Percentiles rank a stretch among this genome's conserved stretches.
Conservation (phyloP, 176 grass and related monocot genomes). For the Oryza glumipatula region DNA sequence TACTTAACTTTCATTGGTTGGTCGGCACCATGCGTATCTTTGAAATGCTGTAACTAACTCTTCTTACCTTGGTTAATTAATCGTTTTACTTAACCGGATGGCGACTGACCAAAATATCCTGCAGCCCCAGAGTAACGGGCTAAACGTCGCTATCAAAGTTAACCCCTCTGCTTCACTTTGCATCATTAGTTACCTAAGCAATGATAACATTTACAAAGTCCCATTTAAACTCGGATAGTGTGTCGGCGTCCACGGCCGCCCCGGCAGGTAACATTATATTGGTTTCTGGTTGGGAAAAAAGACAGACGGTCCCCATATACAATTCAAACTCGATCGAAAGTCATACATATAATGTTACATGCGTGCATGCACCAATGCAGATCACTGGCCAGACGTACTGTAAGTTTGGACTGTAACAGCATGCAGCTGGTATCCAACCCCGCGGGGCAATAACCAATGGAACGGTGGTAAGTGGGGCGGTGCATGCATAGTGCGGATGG, state of each 20-base stretch:
- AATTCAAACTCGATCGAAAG: not conserved
- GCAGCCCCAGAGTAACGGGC: not conserved
- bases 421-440: too few species aligned
- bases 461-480: slow-evolving; percentile 44
- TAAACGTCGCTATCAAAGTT: slow-evolving; percentile 7
- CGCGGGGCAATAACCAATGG: too few species aligned
- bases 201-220: not conserved
- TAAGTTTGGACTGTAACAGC: too few species aligned
- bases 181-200: slow-evolving; percentile 29
- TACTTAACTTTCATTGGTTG: slow-evolving; percentile 26
- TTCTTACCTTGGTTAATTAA: not conserved
- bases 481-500: slow-evolving; percentile 33
- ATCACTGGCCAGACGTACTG: not conserved
- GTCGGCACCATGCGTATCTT: slow-evolving; percentile 31
- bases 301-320: not conserved
- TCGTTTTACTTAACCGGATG: slow-evolving; percentile 11
- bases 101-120: not conserved
- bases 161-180: not conserved
- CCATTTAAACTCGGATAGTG: not conserved
- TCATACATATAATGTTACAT: not conserved
- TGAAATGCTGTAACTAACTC: not conserved
- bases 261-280: not conserved
- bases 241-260: not conserved
- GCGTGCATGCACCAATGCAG: not conserved
- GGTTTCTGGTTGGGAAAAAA: not conserved